These are phyloP conservation scores for Silene uniflora DNA, from an alignment of 148 eudicot genomes.

Conservation along the genomic window DNA sequence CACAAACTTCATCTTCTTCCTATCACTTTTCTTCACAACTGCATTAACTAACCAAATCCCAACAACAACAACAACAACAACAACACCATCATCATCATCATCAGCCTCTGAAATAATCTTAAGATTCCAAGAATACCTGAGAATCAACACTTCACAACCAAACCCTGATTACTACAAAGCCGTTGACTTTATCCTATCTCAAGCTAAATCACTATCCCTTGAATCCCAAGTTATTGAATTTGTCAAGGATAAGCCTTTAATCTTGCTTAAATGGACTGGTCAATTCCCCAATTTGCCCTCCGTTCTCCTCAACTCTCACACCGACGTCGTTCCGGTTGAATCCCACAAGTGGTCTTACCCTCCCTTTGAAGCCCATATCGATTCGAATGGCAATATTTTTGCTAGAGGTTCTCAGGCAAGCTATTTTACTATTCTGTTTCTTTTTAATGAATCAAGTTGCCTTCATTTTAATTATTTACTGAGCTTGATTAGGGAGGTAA, in stretches of 20 bases:
- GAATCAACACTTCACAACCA: constrained; percentile 86
- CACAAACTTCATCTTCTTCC: no score
- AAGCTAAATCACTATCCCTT: constrained; percentile 60
- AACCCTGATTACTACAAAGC: constrained; percentile 65
- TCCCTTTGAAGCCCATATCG: constrained; percentile 64
- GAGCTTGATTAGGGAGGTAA: no score
- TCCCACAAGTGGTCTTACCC: constrained; percentile 59
- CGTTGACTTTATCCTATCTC: constrained; percentile 52
- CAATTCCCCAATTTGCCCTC: constrained; percentile 46
- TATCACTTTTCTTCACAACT: no score
- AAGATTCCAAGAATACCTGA: constrained; percentile 75
- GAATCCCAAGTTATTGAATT: constrained; percentile 57
- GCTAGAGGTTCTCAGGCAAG: constrained; percentile 77
- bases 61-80: no score
- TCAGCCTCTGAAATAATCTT: constrained; percentile 33
- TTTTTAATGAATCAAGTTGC: background rate
- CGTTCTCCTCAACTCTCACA: constrained; percentile 77
- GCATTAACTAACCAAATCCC: no score
- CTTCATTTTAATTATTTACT: no score
- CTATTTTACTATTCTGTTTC: background rate
- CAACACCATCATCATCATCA: no score
- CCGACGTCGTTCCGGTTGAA: constrained; percentile 89
- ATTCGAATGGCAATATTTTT: constrained; percentile 48
- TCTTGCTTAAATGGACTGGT: constrained; percentile 84
- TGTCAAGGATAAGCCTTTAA: constrained; percentile 55